These are phyloP conservation scores for Dinochytrium kinnereticum DNA, from an alignment of 371 early-diverging fungal genomes.

Conservation along the genomic window DNA sequence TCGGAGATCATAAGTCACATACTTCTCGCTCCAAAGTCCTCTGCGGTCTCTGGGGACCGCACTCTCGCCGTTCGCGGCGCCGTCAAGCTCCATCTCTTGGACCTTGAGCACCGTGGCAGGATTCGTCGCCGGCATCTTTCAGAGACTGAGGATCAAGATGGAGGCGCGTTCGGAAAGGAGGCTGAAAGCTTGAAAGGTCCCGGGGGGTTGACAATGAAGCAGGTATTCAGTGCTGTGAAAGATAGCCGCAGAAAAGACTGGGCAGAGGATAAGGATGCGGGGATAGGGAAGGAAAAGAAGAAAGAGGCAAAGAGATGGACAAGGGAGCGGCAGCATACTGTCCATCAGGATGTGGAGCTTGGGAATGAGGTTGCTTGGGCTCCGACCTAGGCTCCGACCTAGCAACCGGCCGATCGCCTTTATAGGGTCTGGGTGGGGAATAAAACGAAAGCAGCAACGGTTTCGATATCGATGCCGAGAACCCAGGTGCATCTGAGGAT, in stretches of 20 bases:
- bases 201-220: slow-evolving; percentile 21
- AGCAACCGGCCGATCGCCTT: too few relatives aligned
- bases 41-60: not conserved
- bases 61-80: slow-evolving; percentile 15
- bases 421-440: too few relatives aligned
- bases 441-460: too few relatives aligned
- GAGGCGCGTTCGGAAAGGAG: not conserved
- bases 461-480: too few relatives aligned
- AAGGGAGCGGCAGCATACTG: slow-evolving; percentile 24
- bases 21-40: too few relatives aligned
- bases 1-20: too few relatives aligned
- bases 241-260: slow-evolving; percentile 20
- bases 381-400: too few relatives aligned
- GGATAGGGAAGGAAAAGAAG: not conserved
- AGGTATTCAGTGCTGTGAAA: slow-evolving; percentile 23
- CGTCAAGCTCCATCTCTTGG: slow-evolving; percentile 19
- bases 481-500: too few relatives aligned
- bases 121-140: not conserved
- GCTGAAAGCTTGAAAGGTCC: slow-evolving; percentile 25
- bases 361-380: slow-evolving; percentile 18
- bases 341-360: slow-evolving; percentile 16
- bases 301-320: not conserved
- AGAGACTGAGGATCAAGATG: slow-evolving; percentile 2
- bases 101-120: slow-evolving; percentile 12
- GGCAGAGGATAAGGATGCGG: too few relatives aligned